Conservation (phyloP, 2,329 filamentous ascomycete species). For the Juglanconis sp. region DNA sequence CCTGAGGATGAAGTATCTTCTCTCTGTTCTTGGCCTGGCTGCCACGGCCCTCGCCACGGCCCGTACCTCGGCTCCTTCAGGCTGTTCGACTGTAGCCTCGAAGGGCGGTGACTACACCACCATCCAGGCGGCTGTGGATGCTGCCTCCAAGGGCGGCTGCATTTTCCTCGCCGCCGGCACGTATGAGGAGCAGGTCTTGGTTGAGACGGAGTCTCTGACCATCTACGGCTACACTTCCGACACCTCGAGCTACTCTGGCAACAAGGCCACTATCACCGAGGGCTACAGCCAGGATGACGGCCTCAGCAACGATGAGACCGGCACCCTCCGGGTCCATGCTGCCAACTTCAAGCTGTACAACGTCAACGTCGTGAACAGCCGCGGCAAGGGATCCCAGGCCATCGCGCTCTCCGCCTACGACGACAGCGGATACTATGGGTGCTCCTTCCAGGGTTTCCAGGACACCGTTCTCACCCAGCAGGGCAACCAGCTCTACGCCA, state of each 20-base stretch:
- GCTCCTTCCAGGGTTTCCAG: constrained; percentile 44
- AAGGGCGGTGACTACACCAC: constrained; percentile 31
- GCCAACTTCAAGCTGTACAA: constrained; percentile 61
- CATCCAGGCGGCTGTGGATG: constrained; percentile 55
- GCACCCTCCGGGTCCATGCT: constrained; percentile 42
- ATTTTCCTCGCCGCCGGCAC: constrained; percentile 62
- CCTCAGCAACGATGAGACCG: constrained; percentile 50
- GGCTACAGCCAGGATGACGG: constrained; percentile 43
- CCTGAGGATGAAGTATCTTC: constrained; percentile 6
- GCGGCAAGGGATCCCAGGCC: constrained; percentile 43
- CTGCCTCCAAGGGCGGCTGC: constrained; percentile 54
- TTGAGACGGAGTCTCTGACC: constrained; percentile 45
- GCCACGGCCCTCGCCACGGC: constrained; percentile 26
- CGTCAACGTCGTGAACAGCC: constrained; percentile 48
- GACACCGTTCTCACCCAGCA: constrained; percentile 46
- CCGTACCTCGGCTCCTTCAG: constrained; percentile 39
- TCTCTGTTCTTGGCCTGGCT: not conserved
- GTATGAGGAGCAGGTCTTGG: constrained; percentile 58
- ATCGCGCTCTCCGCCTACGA: constrained; percentile 44
- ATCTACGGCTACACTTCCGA: constrained; percentile 55
- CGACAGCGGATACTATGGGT: constrained; percentile 45
- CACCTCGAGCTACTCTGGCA: constrained; percentile 48
- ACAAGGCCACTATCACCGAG: constrained; percentile 53
- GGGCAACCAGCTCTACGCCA: constrained; percentile 45
- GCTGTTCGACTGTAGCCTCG: constrained; percentile 46